phyloP scores from a whole-genome alignment of 805 yeast species.

The Ogataea nakhonphanomensis region DNA sequence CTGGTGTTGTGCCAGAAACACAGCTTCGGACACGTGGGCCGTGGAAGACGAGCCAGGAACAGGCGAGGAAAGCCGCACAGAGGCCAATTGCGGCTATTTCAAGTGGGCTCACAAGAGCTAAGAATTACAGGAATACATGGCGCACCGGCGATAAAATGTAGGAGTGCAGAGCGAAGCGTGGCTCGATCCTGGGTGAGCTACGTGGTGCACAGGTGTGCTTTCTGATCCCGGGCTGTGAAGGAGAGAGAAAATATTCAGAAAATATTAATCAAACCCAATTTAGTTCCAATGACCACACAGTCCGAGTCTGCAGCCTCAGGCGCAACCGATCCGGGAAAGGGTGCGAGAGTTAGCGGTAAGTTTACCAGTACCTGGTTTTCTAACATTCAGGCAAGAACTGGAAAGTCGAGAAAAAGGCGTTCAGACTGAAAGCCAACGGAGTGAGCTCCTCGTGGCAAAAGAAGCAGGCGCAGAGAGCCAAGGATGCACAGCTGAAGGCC shows the following conservation, averaged over 20 bases:
- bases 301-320: no score
- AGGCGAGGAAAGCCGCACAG: constrained; percentile 4
- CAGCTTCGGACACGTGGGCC: constrained; percentile 24
- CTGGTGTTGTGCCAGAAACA: constrained; percentile 48
- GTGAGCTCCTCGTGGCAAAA: constrained; percentile 60
- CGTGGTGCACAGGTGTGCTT: neutral
- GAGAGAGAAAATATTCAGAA: no score
- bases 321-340: constrained; percentile 23
- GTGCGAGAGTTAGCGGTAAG: constrained; percentile 32
- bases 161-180: no score
- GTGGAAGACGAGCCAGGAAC: neutral
- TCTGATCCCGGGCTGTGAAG: no score
- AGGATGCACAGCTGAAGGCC: constrained; percentile 63
- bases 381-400: constrained; percentile 54
- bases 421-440: constrained; percentile 60
- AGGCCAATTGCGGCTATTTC: constrained; percentile 49
- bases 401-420: constrained; percentile 67
- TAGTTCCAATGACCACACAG: no score
- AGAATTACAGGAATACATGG: no score
- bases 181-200: constrained; percentile 4
- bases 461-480: constrained; percentile 61
- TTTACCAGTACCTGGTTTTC: neutral
- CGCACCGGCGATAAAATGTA: no score
- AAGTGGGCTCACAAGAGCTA: constrained; percentile 42
- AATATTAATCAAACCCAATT: no score